Conservation (phyloP, 495 filamentous ascomycete species). For the Aspergillus asperescens region DNA sequence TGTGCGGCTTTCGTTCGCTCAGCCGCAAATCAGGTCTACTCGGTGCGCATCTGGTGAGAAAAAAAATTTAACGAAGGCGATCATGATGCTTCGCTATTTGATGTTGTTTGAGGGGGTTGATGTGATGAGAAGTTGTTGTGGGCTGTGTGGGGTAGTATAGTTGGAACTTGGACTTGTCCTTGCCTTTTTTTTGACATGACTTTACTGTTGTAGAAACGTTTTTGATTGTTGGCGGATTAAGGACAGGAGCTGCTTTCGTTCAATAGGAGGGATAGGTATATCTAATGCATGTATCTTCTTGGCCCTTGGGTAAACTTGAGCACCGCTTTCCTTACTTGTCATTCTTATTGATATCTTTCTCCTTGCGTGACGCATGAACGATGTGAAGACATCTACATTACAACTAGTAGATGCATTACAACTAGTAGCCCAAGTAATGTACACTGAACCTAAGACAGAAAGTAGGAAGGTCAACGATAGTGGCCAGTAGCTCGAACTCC, state of each 20-base stretch:
- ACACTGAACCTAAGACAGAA: neutral
- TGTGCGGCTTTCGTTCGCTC: slow-evolving; percentile 6
- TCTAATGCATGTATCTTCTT: slow-evolving; percentile 22
- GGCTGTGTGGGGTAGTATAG: slow-evolving; percentile 5
- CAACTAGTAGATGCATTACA: slow-evolving; percentile 9
- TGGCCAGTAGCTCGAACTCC: no score
- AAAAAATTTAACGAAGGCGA: slow-evolving; percentile 6
- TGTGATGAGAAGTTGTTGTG: neutral
- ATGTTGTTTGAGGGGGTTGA: neutral
- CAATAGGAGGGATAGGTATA: slow-evolving; percentile 14
- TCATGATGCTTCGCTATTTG: slow-evolving; percentile 8
- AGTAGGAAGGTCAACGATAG: neutral
- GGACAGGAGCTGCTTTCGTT: slow-evolving; percentile 11
- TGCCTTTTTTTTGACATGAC: slow-evolving; percentile 16
- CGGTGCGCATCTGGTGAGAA: slow-evolving; percentile 9
- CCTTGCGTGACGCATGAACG: slow-evolving; percentile 3
- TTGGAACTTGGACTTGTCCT: slow-evolving; percentile 2
- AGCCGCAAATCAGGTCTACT: slow-evolving; percentile 12
- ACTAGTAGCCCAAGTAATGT: slow-evolving; percentile 10
- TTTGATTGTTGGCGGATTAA: slow-evolving; percentile 7
- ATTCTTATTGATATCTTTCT: slow-evolving; percentile 5
- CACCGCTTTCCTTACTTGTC: slow-evolving; percentile 5
- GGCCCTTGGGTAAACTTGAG: slow-evolving; percentile 21
- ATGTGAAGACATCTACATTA: neutral
- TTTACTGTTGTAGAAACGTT: slow-evolving; percentile 19